A percentile compares a stretch with the other conserved stretches of the same genome.
phyloP scores from a whole-genome alignment of 768 basidiomycete genomes.

The Trametes gibbosa region DNA sequence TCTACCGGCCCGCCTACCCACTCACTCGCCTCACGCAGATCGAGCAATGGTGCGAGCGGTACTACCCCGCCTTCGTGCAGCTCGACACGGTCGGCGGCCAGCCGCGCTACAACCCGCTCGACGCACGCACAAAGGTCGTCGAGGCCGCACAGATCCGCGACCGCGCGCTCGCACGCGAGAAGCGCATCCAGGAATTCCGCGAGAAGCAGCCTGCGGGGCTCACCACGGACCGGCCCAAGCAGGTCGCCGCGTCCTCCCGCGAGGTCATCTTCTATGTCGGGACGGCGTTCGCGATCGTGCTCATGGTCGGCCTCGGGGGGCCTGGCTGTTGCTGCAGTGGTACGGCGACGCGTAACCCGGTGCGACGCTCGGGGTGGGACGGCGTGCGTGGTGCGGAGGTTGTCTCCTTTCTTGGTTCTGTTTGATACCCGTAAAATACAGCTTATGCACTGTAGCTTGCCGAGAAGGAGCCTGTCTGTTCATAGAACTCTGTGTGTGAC shows the following conservation, averaged over 20 bases:
- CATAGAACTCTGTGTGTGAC: too few relatives aligned
- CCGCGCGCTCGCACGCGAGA: conserved; percentile 28
- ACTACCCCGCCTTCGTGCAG: conserved; percentile 89
- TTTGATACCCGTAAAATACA: neutral
- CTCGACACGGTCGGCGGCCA: conserved; percentile 24
- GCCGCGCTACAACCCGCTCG: conserved; percentile 42
- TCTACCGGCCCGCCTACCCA: conserved; percentile 2
- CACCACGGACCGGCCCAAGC: neutral
- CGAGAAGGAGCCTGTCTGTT: too few relatives aligned
- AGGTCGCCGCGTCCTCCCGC: conserved; percentile 3
- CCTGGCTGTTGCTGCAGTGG: conserved; percentile 26
- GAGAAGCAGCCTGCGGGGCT: conserved; percentile 1
- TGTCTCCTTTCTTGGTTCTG: neutral
- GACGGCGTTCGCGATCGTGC: conserved; percentile 28
- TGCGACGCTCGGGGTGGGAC: neutral
- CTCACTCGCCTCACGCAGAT: conserved; percentile 63
- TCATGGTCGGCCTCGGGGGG: conserved; percentile 25
- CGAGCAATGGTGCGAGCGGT: conserved; percentile 90
- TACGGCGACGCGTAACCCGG: neutral
- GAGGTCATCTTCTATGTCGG: conserved; percentile 32
- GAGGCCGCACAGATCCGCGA: conserved; percentile 43
- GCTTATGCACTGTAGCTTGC: neutral
- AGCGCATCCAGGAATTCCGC: conserved; percentile 26
- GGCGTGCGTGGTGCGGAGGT: neutral
- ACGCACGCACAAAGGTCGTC: conserved; percentile 56